A percentile compares a stretch with the other conserved stretches of the same genome.
phyloP scores from a whole-genome alignment of 257 asterid genomes.

The Plantago major region DNA sequence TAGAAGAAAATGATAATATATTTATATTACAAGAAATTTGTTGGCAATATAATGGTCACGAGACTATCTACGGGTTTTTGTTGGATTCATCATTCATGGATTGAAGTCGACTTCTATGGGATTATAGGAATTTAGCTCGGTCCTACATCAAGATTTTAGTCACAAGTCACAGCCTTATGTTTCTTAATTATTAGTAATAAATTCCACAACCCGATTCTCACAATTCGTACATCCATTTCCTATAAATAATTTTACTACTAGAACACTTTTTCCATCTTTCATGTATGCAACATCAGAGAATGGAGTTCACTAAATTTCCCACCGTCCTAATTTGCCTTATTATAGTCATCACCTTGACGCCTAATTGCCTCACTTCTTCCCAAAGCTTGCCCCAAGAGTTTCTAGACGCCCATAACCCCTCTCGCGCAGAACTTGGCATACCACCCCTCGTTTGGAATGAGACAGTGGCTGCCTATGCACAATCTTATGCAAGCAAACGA shows the following conservation, averaged over 20 bases:
- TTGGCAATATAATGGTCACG: too few relatives aligned
- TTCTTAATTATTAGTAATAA: too few relatives aligned
- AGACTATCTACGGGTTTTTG: too few relatives aligned
- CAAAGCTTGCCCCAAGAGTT: slow-evolving; percentile 25
- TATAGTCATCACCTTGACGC: neutral
- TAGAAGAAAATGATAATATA: too few relatives aligned
- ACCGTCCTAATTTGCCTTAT: neutral
- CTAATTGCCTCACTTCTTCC: too few relatives aligned
- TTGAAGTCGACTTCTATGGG: too few relatives aligned
- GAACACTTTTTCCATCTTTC: neutral
- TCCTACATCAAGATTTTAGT: too few relatives aligned
- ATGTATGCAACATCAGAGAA: neutral
- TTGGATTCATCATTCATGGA: too few relatives aligned
- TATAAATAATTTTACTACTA: neutral
- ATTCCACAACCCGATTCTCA: too few relatives aligned
- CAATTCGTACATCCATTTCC: neutral
- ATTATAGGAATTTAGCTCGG: too few relatives aligned
- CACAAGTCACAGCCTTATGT: too few relatives aligned
- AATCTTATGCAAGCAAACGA: slow-evolving; percentile 28
- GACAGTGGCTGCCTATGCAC: slow-evolving; percentile 33
- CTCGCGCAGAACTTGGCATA: slow-evolving; percentile 35
- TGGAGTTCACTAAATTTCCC: neutral
- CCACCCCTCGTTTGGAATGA: slow-evolving; percentile 31
- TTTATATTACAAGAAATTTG: too few relatives aligned
- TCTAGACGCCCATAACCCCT: slow-evolving; percentile 37